Evolutionary conservation across 371 early-diverging fungal species (phyloP).

Genomic region (Circinella umbellata): DNA sequence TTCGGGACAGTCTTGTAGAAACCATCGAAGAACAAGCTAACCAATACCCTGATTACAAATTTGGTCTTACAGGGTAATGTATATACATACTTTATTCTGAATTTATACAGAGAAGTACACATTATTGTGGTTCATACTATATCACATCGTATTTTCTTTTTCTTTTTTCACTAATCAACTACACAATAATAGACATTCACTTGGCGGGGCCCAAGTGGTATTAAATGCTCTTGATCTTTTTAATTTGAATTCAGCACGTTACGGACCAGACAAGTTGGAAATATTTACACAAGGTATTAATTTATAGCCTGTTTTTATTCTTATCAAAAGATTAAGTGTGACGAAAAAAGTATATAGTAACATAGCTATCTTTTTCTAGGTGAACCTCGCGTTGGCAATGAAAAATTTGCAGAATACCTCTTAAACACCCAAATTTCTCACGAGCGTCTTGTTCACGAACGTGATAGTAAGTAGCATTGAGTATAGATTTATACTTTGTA

Average conservation of each 20-base stretch:
- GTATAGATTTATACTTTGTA: background rate
- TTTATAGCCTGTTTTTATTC: background rate
- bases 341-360: background rate
- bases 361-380: constrained; percentile 5
- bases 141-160: no score
- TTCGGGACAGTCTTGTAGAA: constrained; percentile 11
- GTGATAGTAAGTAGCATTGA: constrained; percentile 16
- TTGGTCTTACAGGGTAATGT: constrained; percentile 25
- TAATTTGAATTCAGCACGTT: constrained; percentile 3
- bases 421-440: constrained; percentile 12
- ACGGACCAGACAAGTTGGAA: background rate
- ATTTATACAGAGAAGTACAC: background rate
- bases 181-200: constrained; percentile 17
- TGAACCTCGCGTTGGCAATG: constrained; percentile 24
- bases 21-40: constrained; percentile 12
- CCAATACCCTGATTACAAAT: constrained; percentile 24
- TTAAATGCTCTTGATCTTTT: constrained; percentile 27
- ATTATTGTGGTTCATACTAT: no score
- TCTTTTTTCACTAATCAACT: background rate
- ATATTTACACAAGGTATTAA: constrained; percentile 9
- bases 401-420: constrained; percentile 23
- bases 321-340: background rate
- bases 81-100: background rate
- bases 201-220: constrained; percentile 27
- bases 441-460: constrained; percentile 18